Evolutionary conservation across 495 filamentous ascomycete genomes (phyloP).

Genomic region (Lophium mytilinum): DNA sequence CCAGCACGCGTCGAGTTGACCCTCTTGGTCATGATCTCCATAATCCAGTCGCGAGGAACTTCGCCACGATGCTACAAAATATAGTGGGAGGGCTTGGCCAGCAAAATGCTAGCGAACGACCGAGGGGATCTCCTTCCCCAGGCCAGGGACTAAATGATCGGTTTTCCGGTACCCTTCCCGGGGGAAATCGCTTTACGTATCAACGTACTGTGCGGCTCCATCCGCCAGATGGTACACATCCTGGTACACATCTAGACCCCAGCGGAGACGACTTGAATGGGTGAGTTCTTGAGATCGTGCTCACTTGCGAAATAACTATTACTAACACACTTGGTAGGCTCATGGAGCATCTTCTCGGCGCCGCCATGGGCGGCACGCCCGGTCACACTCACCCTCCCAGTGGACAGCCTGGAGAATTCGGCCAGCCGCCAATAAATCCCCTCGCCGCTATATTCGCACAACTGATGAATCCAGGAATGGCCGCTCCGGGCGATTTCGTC

Average conservation of each 20-base stretch:
- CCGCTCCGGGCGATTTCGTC: slow-evolving; percentile 71
- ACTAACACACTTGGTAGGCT: background rate
- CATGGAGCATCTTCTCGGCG: background rate
- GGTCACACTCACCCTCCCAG: background rate
- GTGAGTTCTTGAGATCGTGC: slow-evolving; percentile 2
- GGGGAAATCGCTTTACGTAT: slow-evolving; percentile 13
- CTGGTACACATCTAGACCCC: slow-evolving; percentile 22
- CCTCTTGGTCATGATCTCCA: slow-evolving; percentile 15
- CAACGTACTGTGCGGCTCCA: slow-evolving; percentile 17
- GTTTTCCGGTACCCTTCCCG: background rate
- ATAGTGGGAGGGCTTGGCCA: slow-evolving; percentile 5
- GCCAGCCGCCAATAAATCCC: slow-evolving; percentile 16
- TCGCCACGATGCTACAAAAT: slow-evolving; percentile 15
- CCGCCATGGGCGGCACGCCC: background rate
- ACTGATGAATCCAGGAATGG: slow-evolving; percentile 49
- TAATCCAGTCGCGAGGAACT: slow-evolving; percentile 5
- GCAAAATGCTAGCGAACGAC: background rate
- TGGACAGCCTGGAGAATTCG: background rate
- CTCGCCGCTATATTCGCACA: slow-evolving; percentile 37
- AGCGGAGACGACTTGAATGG: slow-evolving; percentile 21
- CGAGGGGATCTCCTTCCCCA: too few species aligned
- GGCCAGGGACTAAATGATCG: background rate
- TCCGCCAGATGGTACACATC: slow-evolving; percentile 27
- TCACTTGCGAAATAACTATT: background rate
- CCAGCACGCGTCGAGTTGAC: slow-evolving; percentile 10